Conservation (phyloP, 192 early-diverging fungal genomes). For the Coemansia asiatica region DNA sequence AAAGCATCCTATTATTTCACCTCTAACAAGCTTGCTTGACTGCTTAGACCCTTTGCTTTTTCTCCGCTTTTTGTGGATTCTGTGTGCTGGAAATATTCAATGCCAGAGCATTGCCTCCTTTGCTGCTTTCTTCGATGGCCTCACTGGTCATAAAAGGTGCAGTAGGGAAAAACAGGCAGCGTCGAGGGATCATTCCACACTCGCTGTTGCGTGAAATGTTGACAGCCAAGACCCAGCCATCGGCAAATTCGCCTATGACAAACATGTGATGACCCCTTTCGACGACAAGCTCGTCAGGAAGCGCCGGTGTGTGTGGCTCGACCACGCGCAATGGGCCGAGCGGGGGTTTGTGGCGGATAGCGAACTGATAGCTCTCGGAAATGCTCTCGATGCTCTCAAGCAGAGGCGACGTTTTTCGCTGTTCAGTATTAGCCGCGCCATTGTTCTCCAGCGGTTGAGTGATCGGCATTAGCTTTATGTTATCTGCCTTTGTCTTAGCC, state of each 20-base stretch:
- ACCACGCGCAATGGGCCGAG: conserved; percentile 37
- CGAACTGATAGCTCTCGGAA: conserved; percentile 48
- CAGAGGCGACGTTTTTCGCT: conserved; percentile 12
- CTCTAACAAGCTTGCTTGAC: no score
- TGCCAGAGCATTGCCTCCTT: neutral
- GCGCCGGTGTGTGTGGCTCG: conserved; percentile 29
- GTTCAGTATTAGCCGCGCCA: neutral
- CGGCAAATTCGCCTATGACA: conserved; percentile 52
- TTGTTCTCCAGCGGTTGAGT: neutral
- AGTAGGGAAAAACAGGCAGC: conserved; percentile 48
- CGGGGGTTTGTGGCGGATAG: conserved; percentile 46
- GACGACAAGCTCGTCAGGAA: conserved; percentile 41
- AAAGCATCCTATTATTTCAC: no score
- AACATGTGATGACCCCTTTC: conserved; percentile 22
- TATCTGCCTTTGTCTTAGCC: neutral
- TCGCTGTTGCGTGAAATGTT: conserved; percentile 34
- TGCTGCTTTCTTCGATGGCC: conserved; percentile 9
- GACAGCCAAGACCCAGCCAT: conserved; percentile 47
- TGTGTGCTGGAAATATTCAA: neutral
- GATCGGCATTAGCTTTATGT: neutral
- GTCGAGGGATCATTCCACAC: conserved; percentile 48
- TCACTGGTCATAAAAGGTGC: conserved; percentile 38
- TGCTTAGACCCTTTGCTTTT: no score
- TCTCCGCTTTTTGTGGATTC: neutral
- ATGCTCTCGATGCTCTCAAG: conserved; percentile 44